Conservation (phyloP, 257 asterid genomes). For the Pogostemon cablin region DNA sequence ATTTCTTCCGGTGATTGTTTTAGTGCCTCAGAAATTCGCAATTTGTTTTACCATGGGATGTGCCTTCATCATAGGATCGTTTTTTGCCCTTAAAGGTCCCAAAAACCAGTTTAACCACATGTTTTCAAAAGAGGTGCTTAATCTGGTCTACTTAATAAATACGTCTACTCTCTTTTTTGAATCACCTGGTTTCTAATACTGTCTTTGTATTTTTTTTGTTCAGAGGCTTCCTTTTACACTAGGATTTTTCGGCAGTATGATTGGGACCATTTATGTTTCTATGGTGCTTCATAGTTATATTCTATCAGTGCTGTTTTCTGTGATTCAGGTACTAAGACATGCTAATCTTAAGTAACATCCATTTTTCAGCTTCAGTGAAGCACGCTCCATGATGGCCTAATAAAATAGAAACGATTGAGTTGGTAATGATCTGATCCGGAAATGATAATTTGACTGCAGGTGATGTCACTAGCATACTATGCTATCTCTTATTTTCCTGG, state of each 20-base stretch:
- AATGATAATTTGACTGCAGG: constrained; percentile 47
- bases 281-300: constrained; percentile 96
- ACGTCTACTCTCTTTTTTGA: constrained; percentile 5
- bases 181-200: constrained; percentile 32
- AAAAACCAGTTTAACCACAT: constrained; percentile 79
- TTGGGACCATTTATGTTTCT: constrained; percentile 87
- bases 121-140: constrained; percentile 81
- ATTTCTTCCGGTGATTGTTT: constrained; percentile 87
- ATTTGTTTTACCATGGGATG: constrained; percentile 90
- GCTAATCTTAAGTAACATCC: constrained; percentile 12
- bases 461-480: constrained; percentile 82
- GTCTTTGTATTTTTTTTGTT: constrained; percentile 24
- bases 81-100: constrained; percentile 90
- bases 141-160: constrained; percentile 12
- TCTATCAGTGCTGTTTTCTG: constrained; percentile 81
- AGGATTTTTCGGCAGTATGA: constrained; percentile 89
- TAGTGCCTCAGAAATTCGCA: constrained; percentile 93
- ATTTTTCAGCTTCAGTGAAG: constrained; percentile 1
- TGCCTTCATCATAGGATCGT: constrained; percentile 78
- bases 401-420: neutral
- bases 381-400: neutral
- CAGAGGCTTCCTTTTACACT: constrained; percentile 96
- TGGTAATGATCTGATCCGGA: constrained; percentile 12
- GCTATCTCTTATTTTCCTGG: constrained; percentile 95
- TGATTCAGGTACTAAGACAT: constrained; percentile 66